Base-by-base conservation (phyloP, 169 alveolate genomes). In the Cryptosporidium meleagridis region DNA sequence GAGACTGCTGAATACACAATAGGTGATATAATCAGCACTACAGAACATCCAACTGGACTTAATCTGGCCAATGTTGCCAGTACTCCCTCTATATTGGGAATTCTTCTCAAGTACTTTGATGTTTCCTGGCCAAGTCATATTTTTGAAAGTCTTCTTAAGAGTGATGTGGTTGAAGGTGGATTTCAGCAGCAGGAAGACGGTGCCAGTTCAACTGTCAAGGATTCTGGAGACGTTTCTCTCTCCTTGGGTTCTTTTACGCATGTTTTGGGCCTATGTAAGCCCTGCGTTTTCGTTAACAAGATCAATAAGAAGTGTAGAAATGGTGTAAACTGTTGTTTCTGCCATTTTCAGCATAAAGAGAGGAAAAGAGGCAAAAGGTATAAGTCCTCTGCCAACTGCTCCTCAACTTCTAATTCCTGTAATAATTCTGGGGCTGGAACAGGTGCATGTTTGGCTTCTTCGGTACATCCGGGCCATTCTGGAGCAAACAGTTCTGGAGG, bases 221-320 rank as follows among this genome's bases (percentile, higher is more conserved):
- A 72, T 31, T 41, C 39, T 52, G 68, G 70, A 14, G 85, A 72
- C 0, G 39, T 59, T 41, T 59, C 89, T 4, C 62, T 80, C 16
- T 80, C 89, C 8, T 44, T 80, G 52, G 95, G 95, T 33, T 93
- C 95, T n/a, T 37, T 92, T 7, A 80, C 92, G 44, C 95, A 93
- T 70, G 31, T 84, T 21, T 58, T 91, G 41, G 95, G 95, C 3
- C 92, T 91, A 70, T 93, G 95, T 72, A 93, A 93, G 87, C 95
- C 95, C 18, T 93, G 95, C 37, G 95, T 93, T 16, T 93, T 93
- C 55, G 95, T 94, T 3, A 93, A 93, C 59, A 93, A 93, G 92
- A 69, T 91, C 37, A 70, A 91, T 61, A 93, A 93, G 86, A 91
- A 92, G 61, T 93, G 95, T 39, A 85, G 93, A 61, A 93, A 87